Base-by-base conservation (phyloP, 768 basidiomycete genomes). In the Coprinellus micaceus region DNA sequence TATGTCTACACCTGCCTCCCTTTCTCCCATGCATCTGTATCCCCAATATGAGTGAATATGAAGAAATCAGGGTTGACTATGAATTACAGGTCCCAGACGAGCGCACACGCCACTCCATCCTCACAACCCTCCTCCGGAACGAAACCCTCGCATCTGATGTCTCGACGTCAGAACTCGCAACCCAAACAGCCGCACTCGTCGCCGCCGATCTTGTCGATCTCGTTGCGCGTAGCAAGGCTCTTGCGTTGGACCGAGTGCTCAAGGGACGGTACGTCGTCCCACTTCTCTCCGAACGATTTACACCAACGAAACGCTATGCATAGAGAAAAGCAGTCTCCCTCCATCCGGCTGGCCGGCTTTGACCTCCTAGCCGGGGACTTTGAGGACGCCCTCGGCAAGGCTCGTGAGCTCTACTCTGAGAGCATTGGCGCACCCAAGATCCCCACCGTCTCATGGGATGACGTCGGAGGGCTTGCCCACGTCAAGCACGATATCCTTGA, bases 401-500 rank as follows among this genome's bases (percentile, higher is more conserved):
- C 89, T 12, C 77, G 94, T 53, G 73, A 81, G 10, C 81, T 88
- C 0, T 95, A 95, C 69, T 89, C 91, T 7, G 91, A 94, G 66
- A 92, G 82, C 65, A 96, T 98, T 58, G 96, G 95, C n/a, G 93
- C 94, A 24, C 97, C 97, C 0, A 94, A 89, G 62, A 99, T 99
- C 33, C 97, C 97, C 1, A 88, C 80, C 60, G 94, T 99, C 0
- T 82, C 88, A 0, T 99, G 97, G 97, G 94, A 98, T 68, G 97
- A 99, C 67, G 89, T 99, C 12, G 97, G 97, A 25, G 97, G 97
- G 3, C 74, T 99, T 11, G 86, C 84, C 2, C 74, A 78, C 58
- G 92, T 97, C 56, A 98, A 98, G 68, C 71, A 82, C 36, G 96
- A 98, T 63, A 98, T 99, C 53, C 74, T 98, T 57, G 96, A 99